Evolutionary conservation across 306 rosid species (phyloP).

Genomic region (Crataegus laevigata): DNA sequence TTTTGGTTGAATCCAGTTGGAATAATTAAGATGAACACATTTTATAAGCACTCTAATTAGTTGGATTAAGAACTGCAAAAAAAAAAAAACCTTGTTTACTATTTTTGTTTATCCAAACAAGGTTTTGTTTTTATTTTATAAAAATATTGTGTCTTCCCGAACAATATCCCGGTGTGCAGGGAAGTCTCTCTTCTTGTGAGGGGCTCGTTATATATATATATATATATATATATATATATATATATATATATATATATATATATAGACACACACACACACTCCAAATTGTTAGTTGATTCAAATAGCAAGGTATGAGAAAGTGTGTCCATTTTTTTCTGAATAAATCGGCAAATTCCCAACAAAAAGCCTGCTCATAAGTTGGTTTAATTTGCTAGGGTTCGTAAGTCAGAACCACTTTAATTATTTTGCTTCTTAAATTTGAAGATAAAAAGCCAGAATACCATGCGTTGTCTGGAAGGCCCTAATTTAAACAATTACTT

Average conservation of each 20-base stretch:
- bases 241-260: too few species aligned
- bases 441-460: background rate
- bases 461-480: constrained; percentile 6
- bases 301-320: background rate
- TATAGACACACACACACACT: too few species aligned
- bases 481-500: background rate
- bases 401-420: background rate
- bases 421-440: background rate
- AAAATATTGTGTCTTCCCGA: background rate
- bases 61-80: background rate
- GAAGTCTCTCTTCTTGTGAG: background rate
- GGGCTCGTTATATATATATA: background rate
- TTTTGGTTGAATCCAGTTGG: background rate
- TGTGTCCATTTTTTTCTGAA: background rate
- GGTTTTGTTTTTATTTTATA: too few species aligned
- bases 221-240: too few species aligned
- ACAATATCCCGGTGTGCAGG: too few species aligned
- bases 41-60: background rate
- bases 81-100: background rate
- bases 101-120: background rate
- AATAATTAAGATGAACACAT: background rate
- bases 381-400: background rate
- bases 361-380: background rate
- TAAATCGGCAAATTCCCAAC: constrained; percentile 19
- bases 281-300: background rate